phyloP scores from a whole-genome alignment of 208 protist species.

The Trichomonas tenax region DNA sequence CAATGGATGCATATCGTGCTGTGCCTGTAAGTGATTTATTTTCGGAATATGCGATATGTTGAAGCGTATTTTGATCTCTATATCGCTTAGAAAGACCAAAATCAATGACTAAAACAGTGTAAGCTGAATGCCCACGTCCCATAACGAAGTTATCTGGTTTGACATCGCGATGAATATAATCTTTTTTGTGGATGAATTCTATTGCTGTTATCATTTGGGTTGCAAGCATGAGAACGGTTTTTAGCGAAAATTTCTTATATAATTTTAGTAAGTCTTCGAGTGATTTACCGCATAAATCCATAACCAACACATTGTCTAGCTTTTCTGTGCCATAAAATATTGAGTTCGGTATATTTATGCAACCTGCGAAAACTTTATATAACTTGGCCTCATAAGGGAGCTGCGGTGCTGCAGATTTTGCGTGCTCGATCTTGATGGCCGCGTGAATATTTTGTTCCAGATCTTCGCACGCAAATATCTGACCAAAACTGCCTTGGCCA shows the following conservation, averaged over 20 bases:
- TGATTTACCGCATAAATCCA: constrained; percentile 86
- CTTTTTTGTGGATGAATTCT: background rate
- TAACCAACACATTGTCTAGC: constrained; percentile 94
- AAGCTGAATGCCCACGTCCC: background rate
- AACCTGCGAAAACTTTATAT: constrained; percentile 62
- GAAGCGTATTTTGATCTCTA: background rate
- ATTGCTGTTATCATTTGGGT: background rate
- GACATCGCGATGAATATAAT: background rate
- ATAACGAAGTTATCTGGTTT: constrained; percentile 14
- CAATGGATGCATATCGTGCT: background rate
- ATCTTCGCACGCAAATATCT: background rate
- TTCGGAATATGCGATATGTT: background rate
- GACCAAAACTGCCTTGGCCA: background rate
- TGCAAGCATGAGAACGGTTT: background rate
- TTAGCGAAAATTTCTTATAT: background rate
- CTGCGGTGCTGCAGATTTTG: constrained; percentile 69
- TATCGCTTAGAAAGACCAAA: background rate
- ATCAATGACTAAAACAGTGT: background rate
- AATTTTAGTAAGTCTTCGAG: constrained; percentile 87
- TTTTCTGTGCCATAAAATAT: constrained; percentile 81
- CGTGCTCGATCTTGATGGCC: background rate
- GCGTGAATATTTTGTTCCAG: background rate
- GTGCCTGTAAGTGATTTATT: background rate
- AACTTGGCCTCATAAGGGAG: constrained; percentile 87
- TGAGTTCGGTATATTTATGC: constrained; percentile 76